These are phyloP conservation scores for Fraxinus americana DNA, from an alignment of 257 asterid genomes.

Conservation along the genomic window DNA sequence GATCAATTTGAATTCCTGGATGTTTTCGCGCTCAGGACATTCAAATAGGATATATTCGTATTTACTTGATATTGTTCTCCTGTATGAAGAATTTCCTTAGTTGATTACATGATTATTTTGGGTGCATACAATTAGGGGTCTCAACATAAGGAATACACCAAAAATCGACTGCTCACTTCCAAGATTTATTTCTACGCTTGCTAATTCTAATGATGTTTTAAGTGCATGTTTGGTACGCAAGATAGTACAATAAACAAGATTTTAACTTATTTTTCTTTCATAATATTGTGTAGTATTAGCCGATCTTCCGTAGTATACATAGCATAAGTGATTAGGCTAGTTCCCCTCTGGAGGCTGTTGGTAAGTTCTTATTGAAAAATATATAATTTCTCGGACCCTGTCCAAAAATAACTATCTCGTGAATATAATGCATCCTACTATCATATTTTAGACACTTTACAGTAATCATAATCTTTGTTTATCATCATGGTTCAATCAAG, in stretches of 20 bases:
- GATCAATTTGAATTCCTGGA: not conserved
- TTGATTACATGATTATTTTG: conserved; percentile 1
- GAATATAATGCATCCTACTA: not conserved
- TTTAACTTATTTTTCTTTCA: not conserved
- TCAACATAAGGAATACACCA: not conserved
- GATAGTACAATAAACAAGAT: not conserved
- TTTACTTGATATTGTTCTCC: conserved; percentile 12
- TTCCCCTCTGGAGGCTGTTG: not conserved
- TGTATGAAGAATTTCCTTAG: conserved; percentile 3
- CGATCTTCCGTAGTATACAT: not conserved
- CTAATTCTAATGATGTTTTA: not conserved
- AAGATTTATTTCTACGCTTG: not conserved
- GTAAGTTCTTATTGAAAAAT: not conserved
- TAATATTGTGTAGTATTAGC: not conserved
- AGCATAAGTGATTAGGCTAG: not conserved
- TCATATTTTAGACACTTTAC: not conserved
- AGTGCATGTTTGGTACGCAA: not conserved
- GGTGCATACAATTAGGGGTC: not conserved
- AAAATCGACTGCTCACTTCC: not conserved
- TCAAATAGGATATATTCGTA: not conserved
- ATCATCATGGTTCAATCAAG: not conserved
- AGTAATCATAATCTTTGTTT: not conserved
- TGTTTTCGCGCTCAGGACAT: not conserved
- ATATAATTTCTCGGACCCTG: not conserved
- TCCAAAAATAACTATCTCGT: not conserved